phyloP scores from a whole-genome alignment of 2,329 filamentous ascomycete species.

The Penicillium sp. region DNA sequence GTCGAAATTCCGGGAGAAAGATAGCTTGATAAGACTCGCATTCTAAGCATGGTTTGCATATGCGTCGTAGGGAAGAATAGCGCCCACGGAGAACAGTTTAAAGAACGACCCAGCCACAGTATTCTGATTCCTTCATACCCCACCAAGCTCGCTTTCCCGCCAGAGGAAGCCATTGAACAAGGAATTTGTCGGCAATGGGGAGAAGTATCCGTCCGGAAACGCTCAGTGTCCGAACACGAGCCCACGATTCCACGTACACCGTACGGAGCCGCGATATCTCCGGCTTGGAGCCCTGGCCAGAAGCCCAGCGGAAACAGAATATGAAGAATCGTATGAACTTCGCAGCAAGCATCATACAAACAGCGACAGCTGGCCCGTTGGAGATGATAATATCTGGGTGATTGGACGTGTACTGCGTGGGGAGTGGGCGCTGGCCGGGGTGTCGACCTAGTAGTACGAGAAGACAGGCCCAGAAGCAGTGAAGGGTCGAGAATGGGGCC shows the following conservation, averaged over 20 bases:
- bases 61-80: background rate
- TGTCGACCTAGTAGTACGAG: conserved; percentile 54
- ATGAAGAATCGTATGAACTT: conserved; percentile 60
- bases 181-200: conserved; percentile 72
- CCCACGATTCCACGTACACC: conserved; percentile 92
- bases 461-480: conserved; percentile 67
- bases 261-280: conserved; percentile 59
- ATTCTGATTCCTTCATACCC: conserved; percentile 45
- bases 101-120: conserved; percentile 44
- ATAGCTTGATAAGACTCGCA: background rate
- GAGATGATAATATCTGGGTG: conserved; percentile 78
- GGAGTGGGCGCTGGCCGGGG: conserved; percentile 36
- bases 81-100: conserved; percentile 21
- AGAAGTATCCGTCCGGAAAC: conserved; percentile 79
- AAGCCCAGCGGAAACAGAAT: conserved; percentile 20
- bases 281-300: conserved; percentile 16
- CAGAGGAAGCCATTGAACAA: conserved; percentile 78
- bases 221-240: conserved; percentile 79
- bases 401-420: conserved; percentile 31
- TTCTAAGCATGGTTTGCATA: background rate
- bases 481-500: conserved; percentile 69
- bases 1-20: background rate
- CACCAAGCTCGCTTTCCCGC: conserved; percentile 50
- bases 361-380: conserved; percentile 87
- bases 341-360: conserved; percentile 69